Conservation (phyloP, 1,284 basidiomycete genomes). For the Pisolithus thermaeus region DNA sequence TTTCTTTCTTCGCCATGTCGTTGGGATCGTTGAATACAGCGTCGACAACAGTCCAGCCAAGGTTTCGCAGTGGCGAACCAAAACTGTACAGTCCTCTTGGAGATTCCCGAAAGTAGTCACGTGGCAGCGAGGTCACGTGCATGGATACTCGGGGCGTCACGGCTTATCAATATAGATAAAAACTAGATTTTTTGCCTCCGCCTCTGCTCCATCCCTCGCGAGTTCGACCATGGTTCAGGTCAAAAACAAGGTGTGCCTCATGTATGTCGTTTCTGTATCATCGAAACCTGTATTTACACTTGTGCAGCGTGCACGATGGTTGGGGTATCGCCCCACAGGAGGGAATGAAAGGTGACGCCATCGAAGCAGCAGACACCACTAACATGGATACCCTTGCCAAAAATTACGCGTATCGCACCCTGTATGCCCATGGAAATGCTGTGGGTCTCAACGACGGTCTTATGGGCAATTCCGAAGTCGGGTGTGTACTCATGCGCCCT, state of each 20-base stretch:
- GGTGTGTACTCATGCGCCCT: slow-evolving; percentile 44
- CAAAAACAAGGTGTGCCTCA: slow-evolving; percentile 87
- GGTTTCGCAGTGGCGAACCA: slow-evolving; percentile 9
- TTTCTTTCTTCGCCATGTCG: slow-evolving; percentile 23
- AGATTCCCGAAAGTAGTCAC: not conserved
- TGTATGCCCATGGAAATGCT: slow-evolving; percentile 81
- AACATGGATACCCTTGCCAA: slow-evolving; percentile 85
- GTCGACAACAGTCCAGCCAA: slow-evolving; percentile 8
- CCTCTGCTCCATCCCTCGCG: not conserved
- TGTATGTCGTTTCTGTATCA: slow-evolving; percentile 45
- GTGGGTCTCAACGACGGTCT: slow-evolving; percentile 87
- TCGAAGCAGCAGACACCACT: slow-evolving; percentile 74
- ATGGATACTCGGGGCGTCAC: not conserved
- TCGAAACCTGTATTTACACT: not conserved
- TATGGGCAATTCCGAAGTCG: slow-evolving; percentile 95
- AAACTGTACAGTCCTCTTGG: slow-evolving; percentile 1
- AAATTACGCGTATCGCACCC: slow-evolving; percentile 64
- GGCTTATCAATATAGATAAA: not conserved
- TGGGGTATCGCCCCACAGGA: slow-evolving; percentile 75
- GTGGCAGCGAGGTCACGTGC: not conserved
- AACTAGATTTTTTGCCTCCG: not conserved
- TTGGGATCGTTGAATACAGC: slow-evolving; percentile 2
- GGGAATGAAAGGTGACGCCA: slow-evolving; percentile 79
- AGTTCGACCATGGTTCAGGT: slow-evolving; percentile 38
- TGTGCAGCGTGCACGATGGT: slow-evolving; percentile 81